phyloP scores from a whole-genome alignment of 176 grass and related monocot species.

The Typha latifolia region DNA sequence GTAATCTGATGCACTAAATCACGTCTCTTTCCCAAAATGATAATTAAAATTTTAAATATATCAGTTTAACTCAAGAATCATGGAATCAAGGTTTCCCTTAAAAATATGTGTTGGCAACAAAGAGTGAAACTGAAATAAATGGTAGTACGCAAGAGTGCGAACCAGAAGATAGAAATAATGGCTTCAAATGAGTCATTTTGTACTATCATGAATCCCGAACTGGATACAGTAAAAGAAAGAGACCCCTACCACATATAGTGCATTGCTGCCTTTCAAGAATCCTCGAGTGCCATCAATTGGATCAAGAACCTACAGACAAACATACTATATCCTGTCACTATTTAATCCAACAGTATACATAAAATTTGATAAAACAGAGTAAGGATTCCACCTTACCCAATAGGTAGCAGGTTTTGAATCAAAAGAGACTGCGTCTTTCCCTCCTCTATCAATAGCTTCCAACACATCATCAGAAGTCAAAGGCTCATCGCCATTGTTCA shows the following conservation, averaged over 20 bases:
- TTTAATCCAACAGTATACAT: neutral
- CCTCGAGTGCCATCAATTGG: slow-evolving; percentile 95
- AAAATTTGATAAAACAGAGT: neutral
- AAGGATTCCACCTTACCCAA: slow-evolving; percentile 39
- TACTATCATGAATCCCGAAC: slow-evolving; percentile 5
- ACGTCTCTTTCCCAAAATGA: too few relatives aligned
- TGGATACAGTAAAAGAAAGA: slow-evolving; percentile 14
- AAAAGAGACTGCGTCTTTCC: slow-evolving; percentile 70
- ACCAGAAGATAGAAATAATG: too few relatives aligned
- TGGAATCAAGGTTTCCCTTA: too few relatives aligned
- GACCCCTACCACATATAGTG: slow-evolving; percentile 79
- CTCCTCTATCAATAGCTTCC: slow-evolving; percentile 88
- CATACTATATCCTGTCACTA: neutral
- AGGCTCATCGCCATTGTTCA: slow-evolving; percentile 24
- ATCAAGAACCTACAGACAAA: slow-evolving; percentile 69
- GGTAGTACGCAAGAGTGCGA: too few relatives aligned
- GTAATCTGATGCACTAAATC: too few relatives aligned
- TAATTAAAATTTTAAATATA: too few relatives aligned
- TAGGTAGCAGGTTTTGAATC: slow-evolving; percentile 65
- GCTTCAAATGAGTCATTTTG: neutral
- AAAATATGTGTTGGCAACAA: too few relatives aligned
- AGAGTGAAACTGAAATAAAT: too few relatives aligned
- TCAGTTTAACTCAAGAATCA: too few relatives aligned
- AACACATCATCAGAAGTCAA: slow-evolving; percentile 64
- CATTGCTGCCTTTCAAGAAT: slow-evolving; percentile 69